Conservation (phyloP, 371 early-diverging fungal genomes). For the Gilbertella persicaria region DNA sequence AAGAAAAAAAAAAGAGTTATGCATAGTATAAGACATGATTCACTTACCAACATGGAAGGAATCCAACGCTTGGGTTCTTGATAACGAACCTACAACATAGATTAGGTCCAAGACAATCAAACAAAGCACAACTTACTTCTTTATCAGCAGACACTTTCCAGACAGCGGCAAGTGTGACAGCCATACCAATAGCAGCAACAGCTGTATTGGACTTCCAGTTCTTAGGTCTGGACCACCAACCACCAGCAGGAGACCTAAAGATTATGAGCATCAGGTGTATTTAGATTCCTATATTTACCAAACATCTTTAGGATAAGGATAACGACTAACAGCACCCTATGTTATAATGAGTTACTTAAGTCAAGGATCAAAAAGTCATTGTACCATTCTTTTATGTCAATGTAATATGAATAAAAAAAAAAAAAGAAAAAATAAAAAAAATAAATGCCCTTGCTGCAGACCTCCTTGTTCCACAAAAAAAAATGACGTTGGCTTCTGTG, state of each 20-base stretch:
- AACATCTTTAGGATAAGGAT: conserved; percentile 55
- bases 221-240: conserved; percentile 90
- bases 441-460: too few species aligned
- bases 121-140: conserved; percentile 58
- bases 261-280: neutral
- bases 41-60: conserved; percentile 74
- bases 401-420: neutral
- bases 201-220: conserved; percentile 80
- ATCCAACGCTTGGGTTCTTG: conserved; percentile 79
- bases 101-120: neutral
- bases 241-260: conserved; percentile 76
- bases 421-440: neutral
- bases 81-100: conserved; percentile 49
- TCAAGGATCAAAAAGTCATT: neutral
- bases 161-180: conserved; percentile 62
- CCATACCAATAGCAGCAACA: conserved; percentile 68
- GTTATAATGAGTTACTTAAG: neutral
- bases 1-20: conserved; percentile 3
- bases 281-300: conserved; percentile 33
- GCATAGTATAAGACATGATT: neutral
- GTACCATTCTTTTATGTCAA: neutral
- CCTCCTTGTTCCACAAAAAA: too few species aligned
- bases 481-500: too few species aligned
- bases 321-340: conserved; percentile 50
- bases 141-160: conserved; percentile 83